Percentiles rank a stretch among this genome's conserved stretches.
phyloP scores from a whole-genome alignment of 2,329 filamentous ascomycete species.

The Ampelomyces quisqualis region DNA sequence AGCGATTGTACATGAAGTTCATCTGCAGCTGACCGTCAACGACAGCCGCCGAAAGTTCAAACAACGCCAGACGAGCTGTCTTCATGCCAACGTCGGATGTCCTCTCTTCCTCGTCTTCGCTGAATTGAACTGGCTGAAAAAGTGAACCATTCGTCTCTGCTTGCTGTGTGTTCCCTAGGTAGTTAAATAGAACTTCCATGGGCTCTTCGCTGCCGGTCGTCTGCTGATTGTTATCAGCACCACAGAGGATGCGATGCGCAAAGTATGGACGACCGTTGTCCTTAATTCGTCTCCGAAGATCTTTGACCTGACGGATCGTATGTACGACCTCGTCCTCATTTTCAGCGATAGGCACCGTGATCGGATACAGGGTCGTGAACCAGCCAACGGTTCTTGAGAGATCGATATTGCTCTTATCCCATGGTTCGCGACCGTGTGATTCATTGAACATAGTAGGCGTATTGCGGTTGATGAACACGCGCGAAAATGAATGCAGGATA shows the following conservation, averaged over 20 bases:
- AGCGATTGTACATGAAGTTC: constrained; percentile 38
- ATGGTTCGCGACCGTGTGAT: constrained; percentile 43
- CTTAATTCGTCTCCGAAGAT: constrained; percentile 50
- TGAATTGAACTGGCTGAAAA: constrained; percentile 39
- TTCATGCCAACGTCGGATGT: constrained; percentile 34
- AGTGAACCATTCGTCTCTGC: constrained; percentile 51
- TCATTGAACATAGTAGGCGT: constrained; percentile 53
- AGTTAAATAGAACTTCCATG: constrained; percentile 62
- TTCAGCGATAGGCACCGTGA: constrained; percentile 48
- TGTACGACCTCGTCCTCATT: constrained; percentile 53
- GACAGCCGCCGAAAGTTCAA: constrained; percentile 36
- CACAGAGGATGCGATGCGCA: constrained; percentile 36
- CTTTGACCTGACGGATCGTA: constrained; percentile 57
- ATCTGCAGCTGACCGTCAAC: constrained; percentile 27
- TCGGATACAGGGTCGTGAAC: constrained; percentile 60
- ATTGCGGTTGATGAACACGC: constrained; percentile 55
- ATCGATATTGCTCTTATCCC: constrained; percentile 51
- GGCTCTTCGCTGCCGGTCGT: constrained; percentile 48
- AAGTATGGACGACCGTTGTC: constrained; percentile 55
- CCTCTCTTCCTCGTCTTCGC: constrained; percentile 26
- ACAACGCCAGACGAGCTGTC: constrained; percentile 31
- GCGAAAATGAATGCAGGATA: constrained; percentile 57
- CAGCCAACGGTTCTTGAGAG: constrained; percentile 61
- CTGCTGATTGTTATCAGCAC: constrained; percentile 27
- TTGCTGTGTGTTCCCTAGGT: constrained; percentile 54